A percentile compares a stretch with the other conserved stretches of the same genome.
These are phyloP conservation scores for Cytidiella melzeri DNA, from an alignment of 768 basidiomycete species.

Conservation along the genomic window DNA sequence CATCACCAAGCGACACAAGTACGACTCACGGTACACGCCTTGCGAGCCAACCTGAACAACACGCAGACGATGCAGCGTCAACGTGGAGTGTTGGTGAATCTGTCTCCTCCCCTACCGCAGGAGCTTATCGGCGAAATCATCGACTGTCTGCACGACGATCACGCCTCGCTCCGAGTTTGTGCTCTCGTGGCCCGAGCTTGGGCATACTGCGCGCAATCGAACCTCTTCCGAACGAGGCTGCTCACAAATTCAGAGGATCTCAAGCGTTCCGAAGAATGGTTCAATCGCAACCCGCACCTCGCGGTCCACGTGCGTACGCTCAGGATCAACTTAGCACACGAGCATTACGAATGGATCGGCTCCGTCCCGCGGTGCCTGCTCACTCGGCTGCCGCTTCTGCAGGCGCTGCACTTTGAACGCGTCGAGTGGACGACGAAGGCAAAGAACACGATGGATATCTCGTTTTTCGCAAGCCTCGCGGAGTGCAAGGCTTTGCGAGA, in stretches of 20 bases:
- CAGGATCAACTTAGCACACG: neutral
- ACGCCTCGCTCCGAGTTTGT: neutral
- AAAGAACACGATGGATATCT: too few relatives aligned
- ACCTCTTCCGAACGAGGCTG: neutral
- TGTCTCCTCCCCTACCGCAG: slow-evolving; percentile 1
- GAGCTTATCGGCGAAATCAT: neutral
- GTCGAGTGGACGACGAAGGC: neutral
- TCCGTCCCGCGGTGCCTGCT: neutral
- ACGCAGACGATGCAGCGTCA: neutral
- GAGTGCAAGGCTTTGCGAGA: neutral
- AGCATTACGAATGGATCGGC: slow-evolving; percentile 1
- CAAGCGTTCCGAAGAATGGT: neutral
- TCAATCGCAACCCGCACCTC: neutral
- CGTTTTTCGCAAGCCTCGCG: neutral
- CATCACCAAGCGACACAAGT: neutral
- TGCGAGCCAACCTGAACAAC: neutral
- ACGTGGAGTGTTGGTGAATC: neutral
- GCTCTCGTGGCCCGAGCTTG: neutral
- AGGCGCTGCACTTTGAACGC: neutral
- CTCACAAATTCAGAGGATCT: neutral
- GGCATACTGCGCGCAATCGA: neutral
- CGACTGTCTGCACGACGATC: neutral
- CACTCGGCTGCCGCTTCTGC: neutral
- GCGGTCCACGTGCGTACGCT: neutral
- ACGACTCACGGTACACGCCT: neutral